Evolutionary conservation across 352 stramenopile genomes (phyloP), one percentile per base, ranked within the genome.

Genomic region (Blastocystis sp.): DNA sequence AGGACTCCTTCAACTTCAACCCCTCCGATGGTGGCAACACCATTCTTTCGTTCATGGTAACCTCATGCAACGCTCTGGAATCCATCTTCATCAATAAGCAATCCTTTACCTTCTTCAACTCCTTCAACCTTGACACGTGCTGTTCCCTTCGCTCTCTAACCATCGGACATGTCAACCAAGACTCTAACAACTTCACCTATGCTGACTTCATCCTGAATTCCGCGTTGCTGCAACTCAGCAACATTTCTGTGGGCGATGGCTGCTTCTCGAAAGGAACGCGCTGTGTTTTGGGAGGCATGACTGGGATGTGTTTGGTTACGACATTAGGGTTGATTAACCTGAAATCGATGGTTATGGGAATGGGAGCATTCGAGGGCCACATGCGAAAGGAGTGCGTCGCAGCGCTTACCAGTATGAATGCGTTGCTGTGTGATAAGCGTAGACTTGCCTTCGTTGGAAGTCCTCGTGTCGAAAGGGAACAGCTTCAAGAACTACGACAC

Each of bases 171-270:
- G 11, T 67, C 14, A 71, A 71, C 9, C 21, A 4, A 21, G 34
- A 41, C 14, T 71, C 64, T 9, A 52, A 41, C 3, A 40, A 23
- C 45, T 71, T 71, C n/a, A 71, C 64, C 64, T 71, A 71, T 40
- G 64, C 64, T 14, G 14, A 56, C 48, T 56, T 56, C 48, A 56
- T 14, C 14, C 48, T 56, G 5, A 56, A 56, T 14, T 14, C 5
- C 5, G 48, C 5, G 14, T 14, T 56, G 48, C 0, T 56, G 48
- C 14, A 7, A 17, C 48, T 56, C 5, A 7, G 48, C 14, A 56
- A 7, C 5, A 14, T 56, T 7, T 7, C 14, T 56, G 14, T 56
- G 0, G 48, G 48, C 0, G 48, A 56, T 56, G 48, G 48, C 0
- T 56, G 48, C 48, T 56, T 56, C 48, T 56, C 48, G 5, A 14